Percentiles rank a stretch among this genome's conserved stretches.
phyloP scores from a whole-genome alignment of 306 rosid genomes.

The Luffa acutangula region DNA sequence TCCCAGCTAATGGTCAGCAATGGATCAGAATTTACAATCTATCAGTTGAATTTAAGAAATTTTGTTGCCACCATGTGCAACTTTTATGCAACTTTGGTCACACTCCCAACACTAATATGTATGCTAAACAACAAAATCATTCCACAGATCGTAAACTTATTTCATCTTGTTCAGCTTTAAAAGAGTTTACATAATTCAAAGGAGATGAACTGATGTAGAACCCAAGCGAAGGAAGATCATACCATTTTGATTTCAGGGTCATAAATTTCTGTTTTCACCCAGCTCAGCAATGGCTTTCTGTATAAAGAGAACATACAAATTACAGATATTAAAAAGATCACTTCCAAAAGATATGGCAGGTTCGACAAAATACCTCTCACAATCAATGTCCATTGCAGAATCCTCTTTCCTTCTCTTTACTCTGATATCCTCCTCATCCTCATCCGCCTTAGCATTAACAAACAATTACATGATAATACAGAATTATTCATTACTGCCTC shows the following conservation, averaged over 20 bases:
- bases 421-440: conserved; percentile 34
- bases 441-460: conserved; percentile 33
- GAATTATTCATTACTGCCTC: neutral
- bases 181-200: neutral
- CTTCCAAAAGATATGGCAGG: neutral
- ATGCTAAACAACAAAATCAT: neutral
- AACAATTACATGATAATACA: neutral
- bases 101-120: too few relatives aligned
- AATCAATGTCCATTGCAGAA: conserved; percentile 58
- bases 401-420: conserved; percentile 54
- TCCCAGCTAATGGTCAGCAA: neutral
- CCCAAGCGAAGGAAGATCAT: conserved; percentile 19
- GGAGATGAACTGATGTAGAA: neutral
- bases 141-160: neutral
- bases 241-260: conserved; percentile 47
- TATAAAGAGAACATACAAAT: conserved; percentile 15
- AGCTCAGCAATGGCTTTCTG: conserved; percentile 38
- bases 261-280: conserved; percentile 47
- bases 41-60: neutral
- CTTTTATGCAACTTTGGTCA: too few relatives aligned
- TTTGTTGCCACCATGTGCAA: neutral
- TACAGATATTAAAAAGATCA: neutral
- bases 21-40: neutral
- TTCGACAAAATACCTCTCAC: conserved; percentile 32
- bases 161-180: neutral